phyloP scores from a whole-genome alignment of 768 basidiomycete genomes.

The Calocybe cyanea region DNA sequence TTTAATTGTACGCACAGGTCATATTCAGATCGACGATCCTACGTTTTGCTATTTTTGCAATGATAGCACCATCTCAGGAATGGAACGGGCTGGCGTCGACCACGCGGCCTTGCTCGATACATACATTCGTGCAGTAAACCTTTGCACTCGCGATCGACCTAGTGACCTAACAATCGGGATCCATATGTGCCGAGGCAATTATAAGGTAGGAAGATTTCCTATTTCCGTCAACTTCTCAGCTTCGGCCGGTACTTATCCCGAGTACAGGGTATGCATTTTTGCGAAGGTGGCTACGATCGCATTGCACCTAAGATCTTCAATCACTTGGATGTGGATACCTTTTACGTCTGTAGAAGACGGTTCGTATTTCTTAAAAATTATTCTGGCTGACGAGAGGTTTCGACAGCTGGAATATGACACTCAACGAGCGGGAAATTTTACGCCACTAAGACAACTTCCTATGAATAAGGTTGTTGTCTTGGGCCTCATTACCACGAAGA shows the following conservation, averaged over 20 bases:
- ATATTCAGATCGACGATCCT: slow-evolving; percentile 51
- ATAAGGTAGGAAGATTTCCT: slow-evolving; percentile 30
- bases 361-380: neutral
- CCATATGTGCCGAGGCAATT: slow-evolving; percentile 60
- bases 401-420: slow-evolving; percentile 62
- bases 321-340: slow-evolving; percentile 53
- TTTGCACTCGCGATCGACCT: slow-evolving; percentile 49
- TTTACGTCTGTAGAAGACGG: slow-evolving; percentile 23
- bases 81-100: slow-evolving; percentile 59
- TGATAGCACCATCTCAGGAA: slow-evolving; percentile 45
- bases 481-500: slow-evolving; percentile 49
- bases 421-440: slow-evolving; percentile 57
- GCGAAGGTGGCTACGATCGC: slow-evolving; percentile 56
- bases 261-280: slow-evolving; percentile 43
- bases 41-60: slow-evolving; percentile 66
- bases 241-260: slow-evolving; percentile 13
- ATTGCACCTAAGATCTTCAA: slow-evolving; percentile 56
- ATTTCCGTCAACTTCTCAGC: slow-evolving; percentile 24
- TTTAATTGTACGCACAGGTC: slow-evolving; percentile 25
- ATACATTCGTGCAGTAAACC: slow-evolving; percentile 64
- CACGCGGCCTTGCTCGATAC: slow-evolving; percentile 61
- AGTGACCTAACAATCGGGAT: slow-evolving; percentile 51
- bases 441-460: slow-evolving; percentile 51
- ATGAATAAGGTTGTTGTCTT: slow-evolving; percentile 43
- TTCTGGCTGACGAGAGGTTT: slow-evolving; percentile 3